Evolutionary conservation across 2,329 filamentous ascomycete genomes (phyloP), one percentile per base, ranked within the genome.

Genomic region (Atkinsonella texensis): DNA sequence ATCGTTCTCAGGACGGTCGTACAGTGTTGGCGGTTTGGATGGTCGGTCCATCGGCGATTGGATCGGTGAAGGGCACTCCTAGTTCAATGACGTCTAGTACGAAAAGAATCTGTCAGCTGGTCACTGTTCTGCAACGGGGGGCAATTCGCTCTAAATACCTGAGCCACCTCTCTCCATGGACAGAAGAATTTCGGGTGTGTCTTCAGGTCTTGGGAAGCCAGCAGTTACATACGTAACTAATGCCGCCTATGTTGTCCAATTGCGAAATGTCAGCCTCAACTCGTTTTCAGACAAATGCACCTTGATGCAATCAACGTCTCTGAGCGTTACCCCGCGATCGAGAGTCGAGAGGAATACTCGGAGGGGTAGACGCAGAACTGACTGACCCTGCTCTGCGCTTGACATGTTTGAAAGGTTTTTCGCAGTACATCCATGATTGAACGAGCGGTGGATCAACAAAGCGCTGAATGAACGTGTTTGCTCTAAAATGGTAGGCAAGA

Each of bases 171-270:
- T 88, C 72, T 98, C 87, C 80, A 98, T 85, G 42, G 81, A 87
- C 57, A 98, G 74, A 62, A 97, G 75, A 58, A 96, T 84, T 65
- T 89, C 82, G 48, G 89, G 82, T 1, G 89, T 94, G 62, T 87
- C 83, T 60, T 86, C 80, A n/a, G 84, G 76, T 38, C 80, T 87
- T 15, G 93, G 93, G 66, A 84, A 98, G 52, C 93, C 93, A 53
- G 91, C 90, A 28, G 93, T 98, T 65, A 96, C 89, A 76, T 98
- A 98, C 31, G 90, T 90, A 57, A 98, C 88, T 55, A 98, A 78
- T 48, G 93, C 91, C 58, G 87, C 75, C 79, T 93, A 67, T 57
- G 10, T 63, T 23, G 35, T 63, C 17, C 11, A 33, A 46, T 40
- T 48, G 20, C 13, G 20, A 23, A 20, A 4, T 13, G 49, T 51